phyloP scores from a whole-genome alignment of 2,329 filamentous ascomycete species.

The Talaromyces funiculosus region DNA sequence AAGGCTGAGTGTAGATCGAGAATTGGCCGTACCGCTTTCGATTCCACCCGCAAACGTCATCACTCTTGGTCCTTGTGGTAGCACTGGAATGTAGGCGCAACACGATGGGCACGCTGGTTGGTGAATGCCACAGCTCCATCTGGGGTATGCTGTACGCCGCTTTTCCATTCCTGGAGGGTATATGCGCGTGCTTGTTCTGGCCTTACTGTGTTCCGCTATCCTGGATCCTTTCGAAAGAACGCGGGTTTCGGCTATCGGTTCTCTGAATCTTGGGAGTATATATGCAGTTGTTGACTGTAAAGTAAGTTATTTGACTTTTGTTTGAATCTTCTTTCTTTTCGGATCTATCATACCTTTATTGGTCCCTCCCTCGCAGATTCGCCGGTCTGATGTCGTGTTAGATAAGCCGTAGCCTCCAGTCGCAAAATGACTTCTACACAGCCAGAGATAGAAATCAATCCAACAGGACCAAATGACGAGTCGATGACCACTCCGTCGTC shows the following conservation, averaged over 20 bases:
- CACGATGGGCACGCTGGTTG: neutral
- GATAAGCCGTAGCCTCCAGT: neutral
- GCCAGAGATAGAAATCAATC: neutral
- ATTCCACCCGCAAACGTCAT: constrained; percentile 2
- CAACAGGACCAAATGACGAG: neutral
- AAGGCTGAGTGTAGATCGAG: neutral
- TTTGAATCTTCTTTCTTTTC: neutral
- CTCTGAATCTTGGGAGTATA: neutral
- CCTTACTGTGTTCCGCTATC: neutral
- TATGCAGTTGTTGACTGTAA: neutral
- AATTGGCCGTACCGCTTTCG: neutral
- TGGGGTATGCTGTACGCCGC: neutral
- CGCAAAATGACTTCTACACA: constrained; percentile 4
- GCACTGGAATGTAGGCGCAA: neutral
- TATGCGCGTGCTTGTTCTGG: too few species aligned
- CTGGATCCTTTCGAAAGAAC: neutral
- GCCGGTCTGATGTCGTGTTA: neutral
- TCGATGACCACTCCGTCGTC: neutral
- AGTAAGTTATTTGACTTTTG: neutral
- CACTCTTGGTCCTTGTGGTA: neutral
- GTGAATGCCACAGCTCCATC: neutral
- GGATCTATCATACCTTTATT: neutral
- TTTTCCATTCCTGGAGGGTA: neutral
- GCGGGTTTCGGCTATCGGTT: neutral
- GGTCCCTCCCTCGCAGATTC: neutral